Base-by-base conservation (phyloP, 2,329 filamentous ascomycete genomes). In the Blastomyces emzantsi region DNA sequence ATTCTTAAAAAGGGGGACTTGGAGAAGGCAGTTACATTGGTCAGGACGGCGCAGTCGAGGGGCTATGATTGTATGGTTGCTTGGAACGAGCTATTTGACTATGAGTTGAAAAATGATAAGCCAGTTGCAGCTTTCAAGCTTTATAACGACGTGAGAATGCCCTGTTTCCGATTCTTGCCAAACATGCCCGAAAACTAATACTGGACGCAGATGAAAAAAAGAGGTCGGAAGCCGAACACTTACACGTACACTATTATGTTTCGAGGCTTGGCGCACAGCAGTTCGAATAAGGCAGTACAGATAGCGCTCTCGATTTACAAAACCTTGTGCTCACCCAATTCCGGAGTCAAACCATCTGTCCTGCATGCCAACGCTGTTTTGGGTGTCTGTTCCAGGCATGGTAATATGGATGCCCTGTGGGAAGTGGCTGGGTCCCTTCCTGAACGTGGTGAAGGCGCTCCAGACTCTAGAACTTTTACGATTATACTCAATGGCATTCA, bases 341-440 rank as follows among this genome's bases (percentile, higher is more conserved):
- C 84, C 0, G 80, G 81, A 8, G 80, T 95, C 60, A 82, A 86
- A 67, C 88, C 90, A 19, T 90, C 87, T 68, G 88, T 87, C 45
- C 89, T 90, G 63, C 94, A 97, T 72, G 86, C 90, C 66, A 99
- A 99, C 73, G 90, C 92, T 11, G 85, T 92, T n/a, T 79, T 99
- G 55, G 86, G 87, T 64, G 89, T 94, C 9, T 97, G 92, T 73
- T 84, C 87, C 58, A 82, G 85, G 64, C 87, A 89, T 3, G 74
- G 81, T 15, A 88, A 97, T 72, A 81, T 96, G 74, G 91, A 96
- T 68, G 84, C 87, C 19, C 78, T 97, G 68, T 96, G 94, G 81
- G 83, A 83, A 62, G 82, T 97, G 67, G 85, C 87, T 54, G 82
- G 85, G n/a, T 85, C 87, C 41, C 82, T 93, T 64, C 88, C 92